Evolutionary conservation across 2,329 filamentous ascomycete genomes (phyloP).

Genomic region (Fusarium camptoceras): DNA sequence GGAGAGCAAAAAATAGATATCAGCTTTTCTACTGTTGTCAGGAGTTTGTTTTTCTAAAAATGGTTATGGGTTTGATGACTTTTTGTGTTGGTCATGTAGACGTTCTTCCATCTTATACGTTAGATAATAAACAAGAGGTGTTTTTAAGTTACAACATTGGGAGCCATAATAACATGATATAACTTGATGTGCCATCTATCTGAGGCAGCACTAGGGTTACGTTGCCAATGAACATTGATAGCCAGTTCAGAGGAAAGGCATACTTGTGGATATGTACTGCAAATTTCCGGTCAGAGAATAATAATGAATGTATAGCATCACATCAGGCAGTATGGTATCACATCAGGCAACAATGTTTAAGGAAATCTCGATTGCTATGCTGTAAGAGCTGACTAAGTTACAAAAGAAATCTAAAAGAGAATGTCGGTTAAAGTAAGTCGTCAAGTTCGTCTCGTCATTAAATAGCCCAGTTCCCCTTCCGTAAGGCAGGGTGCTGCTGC

Average conservation of each 20-base stretch:
- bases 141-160: background rate
- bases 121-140: conserved; percentile 31
- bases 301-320: background rate
- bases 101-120: conserved; percentile 22
- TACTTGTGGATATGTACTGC: background rate
- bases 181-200: background rate
- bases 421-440: conserved; percentile 34
- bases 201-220: background rate
- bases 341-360: background rate
- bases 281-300: background rate
- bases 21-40: conserved; percentile 17
- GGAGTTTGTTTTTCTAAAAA: conserved; percentile 41
- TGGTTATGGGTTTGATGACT: conserved; percentile 24
- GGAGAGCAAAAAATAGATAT: conserved; percentile 43
- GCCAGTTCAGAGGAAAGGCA: background rate
- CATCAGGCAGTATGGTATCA: background rate
- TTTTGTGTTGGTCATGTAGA: conserved; percentile 28
- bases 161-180: background rate
- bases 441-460: conserved; percentile 50
- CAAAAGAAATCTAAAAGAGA: conserved; percentile 17
- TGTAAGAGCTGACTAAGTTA: conserved; percentile 23
- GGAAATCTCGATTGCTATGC: conserved; percentile 23
- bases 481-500: conserved; percentile 33
- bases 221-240: background rate
- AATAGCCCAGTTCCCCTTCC: conserved; percentile 27